Percentiles rank a stretch among this genome's conserved stretches.
Evolutionary conservation across 2,329 filamentous ascomycete genomes (phyloP).

Genomic region (Aspergillus viridinutans): DNA sequence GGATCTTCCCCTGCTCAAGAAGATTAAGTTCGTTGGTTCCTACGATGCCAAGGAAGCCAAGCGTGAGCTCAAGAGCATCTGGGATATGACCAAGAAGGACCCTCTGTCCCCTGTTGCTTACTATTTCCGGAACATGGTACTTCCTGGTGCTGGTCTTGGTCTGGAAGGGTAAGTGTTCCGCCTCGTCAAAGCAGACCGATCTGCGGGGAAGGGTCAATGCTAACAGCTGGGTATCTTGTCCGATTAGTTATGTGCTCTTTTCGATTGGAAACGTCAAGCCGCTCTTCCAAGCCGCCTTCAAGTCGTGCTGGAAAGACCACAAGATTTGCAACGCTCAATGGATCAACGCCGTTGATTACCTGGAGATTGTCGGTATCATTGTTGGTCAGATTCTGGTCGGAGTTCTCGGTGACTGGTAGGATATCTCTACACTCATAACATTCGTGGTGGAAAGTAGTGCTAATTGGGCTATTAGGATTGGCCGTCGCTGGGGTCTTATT

Average conservation of each 20-base stretch:
- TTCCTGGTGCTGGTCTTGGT: conserved; percentile 86
- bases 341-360: conserved; percentile 79
- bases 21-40: conserved; percentile 68
- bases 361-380: conserved; percentile 94
- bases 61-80: conserved; percentile 63
- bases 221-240: neutral
- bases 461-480: conserved; percentile 56
- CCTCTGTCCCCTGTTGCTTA: conserved; percentile 77
- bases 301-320: conserved; percentile 67
- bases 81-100: conserved; percentile 79
- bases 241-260: conserved; percentile 78
- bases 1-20: conserved; percentile 68
- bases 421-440: neutral
- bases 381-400: conserved; percentile 86
- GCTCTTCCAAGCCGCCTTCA: conserved; percentile 72
- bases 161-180: conserved; percentile 64
- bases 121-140: conserved; percentile 86
- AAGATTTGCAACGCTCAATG: conserved; percentile 71
- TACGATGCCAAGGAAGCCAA: conserved; percentile 68
- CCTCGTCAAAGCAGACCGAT: neutral
- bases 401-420: conserved; percentile 66
- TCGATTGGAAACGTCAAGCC: conserved; percentile 91
- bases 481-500: conserved; percentile 90
- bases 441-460: neutral
- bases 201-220: neutral